Conservation (phyloP, 441 rosid genomes). For the Populus hybrid region DNA sequence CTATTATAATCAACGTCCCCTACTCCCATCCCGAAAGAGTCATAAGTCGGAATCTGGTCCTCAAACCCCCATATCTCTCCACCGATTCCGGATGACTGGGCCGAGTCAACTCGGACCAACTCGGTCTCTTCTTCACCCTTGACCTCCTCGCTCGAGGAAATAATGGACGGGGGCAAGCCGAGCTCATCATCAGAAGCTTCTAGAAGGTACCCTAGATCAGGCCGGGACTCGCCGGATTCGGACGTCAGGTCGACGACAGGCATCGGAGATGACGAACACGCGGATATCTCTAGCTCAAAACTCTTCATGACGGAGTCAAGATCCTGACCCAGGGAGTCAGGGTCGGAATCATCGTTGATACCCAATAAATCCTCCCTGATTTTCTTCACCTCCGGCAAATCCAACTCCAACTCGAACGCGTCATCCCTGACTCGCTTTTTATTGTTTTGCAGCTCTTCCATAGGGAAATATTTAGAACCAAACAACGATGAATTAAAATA, state of each 20-base stretch:
- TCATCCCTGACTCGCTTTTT: constrained; percentile 47
- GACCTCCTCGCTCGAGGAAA: constrained; percentile 7
- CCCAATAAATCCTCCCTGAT: constrained; percentile 56
- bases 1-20: constrained; percentile 25
- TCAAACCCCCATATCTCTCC: constrained; percentile 53
- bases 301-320: constrained; percentile 75
- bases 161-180: constrained; percentile 52
- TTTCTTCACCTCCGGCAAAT: constrained; percentile 51
- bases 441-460: constrained; percentile 38
- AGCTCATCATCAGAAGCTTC: constrained; percentile 92
- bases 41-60: constrained; percentile 40
- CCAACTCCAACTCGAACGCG: constrained; percentile 29
- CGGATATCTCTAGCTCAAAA: constrained; percentile 56
- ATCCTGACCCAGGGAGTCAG: constrained; percentile 39
- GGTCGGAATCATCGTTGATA: constrained; percentile 49
- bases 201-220: constrained; percentile 65
- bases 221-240: constrained; percentile 52
- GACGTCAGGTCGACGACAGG: constrained; percentile 34
- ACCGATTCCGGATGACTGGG: constrained; percentile 33
- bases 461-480: neutral
- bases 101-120: constrained; percentile 37
- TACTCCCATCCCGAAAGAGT: constrained; percentile 41
- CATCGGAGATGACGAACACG: constrained; percentile 16
- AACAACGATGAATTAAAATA: neutral
- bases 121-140: constrained; percentile 26